Evolutionary conservation across 208 protist genomes (phyloP).

Genomic region (Trypanosoma theileri): DNA sequence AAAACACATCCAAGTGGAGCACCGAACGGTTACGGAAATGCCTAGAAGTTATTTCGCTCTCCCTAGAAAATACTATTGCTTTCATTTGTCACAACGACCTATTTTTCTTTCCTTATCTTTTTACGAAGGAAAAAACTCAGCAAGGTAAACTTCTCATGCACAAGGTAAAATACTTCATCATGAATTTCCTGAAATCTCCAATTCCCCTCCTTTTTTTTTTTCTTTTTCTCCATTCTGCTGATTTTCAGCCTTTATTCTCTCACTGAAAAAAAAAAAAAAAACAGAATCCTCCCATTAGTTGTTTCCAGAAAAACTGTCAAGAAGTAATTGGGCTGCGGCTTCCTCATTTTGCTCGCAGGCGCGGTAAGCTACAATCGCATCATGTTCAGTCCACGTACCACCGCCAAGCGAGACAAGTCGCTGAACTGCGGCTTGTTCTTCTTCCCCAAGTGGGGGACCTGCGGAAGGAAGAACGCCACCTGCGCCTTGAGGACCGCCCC

Average conservation of each 20-base stretch:
- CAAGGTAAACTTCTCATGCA: background rate
- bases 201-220: background rate
- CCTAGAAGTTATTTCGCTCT: no score
- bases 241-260: no score
- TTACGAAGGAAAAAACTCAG: background rate
- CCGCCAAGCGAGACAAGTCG: slow-evolving; percentile 76
- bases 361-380: slow-evolving; percentile 72
- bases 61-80: no score
- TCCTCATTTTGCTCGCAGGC: slow-evolving; percentile 70
- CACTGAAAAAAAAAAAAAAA: slow-evolving; percentile 10
- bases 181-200: no score
- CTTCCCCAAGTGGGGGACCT: slow-evolving; percentile 30
- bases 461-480: background rate
- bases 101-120: background rate
- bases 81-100: background rate
- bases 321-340: slow-evolving; percentile 75
- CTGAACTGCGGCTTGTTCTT: slow-evolving; percentile 49
- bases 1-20: no score
- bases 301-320: slow-evolving; percentile 44
- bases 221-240: slow-evolving; percentile 19
- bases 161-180: background rate
- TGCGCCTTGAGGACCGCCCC: slow-evolving; percentile 28
- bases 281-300: slow-evolving; percentile 3
- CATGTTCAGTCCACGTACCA: slow-evolving; percentile 75
- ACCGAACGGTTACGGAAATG: no score